phyloP scores from a whole-genome alignment of 148 eudicot genomes.

The Euryodendron excelsum region DNA sequence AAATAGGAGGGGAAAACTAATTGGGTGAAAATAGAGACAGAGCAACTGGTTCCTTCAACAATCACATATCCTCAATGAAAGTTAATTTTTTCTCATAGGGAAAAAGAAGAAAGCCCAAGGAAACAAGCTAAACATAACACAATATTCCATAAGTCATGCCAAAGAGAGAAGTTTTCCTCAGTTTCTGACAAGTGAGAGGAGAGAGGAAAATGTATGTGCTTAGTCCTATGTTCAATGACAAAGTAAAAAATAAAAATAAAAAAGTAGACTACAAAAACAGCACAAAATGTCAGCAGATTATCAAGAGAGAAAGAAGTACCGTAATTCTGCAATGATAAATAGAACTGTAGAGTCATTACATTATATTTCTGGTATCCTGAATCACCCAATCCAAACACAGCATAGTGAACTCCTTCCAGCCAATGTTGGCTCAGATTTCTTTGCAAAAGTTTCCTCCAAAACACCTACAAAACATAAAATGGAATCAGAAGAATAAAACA shows the following conservation, averaged over 20 bases:
- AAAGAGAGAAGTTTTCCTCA: not conserved
- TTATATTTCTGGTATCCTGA: slow-evolving; percentile 97
- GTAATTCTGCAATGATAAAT: slow-evolving; percentile 39
- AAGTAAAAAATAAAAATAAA: not conserved
- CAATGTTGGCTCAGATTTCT: slow-evolving; percentile 55
- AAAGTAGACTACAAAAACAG: slow-evolving; percentile 7
- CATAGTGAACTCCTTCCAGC: slow-evolving; percentile 74
- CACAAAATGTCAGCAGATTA: slow-evolving; percentile 10
- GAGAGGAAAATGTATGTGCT: not conserved
- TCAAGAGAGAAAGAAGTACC: slow-evolving; percentile 53
- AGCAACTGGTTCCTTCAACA: not conserved
- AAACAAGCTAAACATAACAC: no score
- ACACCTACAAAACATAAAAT: slow-evolving; percentile 44
- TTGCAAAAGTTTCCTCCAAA: slow-evolving; percentile 89
- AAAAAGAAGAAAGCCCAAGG: no score
- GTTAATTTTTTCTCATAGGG: not conserved
- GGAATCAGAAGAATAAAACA: slow-evolving; percentile 10
- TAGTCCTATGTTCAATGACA: not conserved
- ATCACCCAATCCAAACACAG: slow-evolving; percentile 98
- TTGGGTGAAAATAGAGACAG: not conserved
- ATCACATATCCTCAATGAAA: not conserved
- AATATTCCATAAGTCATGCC: no score
- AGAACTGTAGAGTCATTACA: slow-evolving; percentile 56
- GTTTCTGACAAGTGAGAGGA: not conserved
- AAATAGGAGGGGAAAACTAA: not conserved